A percentile compares a stretch with the other conserved stretches of the same genome.
phyloP scores from a whole-genome alignment of 2,329 filamentous ascomycete species.

The Penicillium sp. region DNA sequence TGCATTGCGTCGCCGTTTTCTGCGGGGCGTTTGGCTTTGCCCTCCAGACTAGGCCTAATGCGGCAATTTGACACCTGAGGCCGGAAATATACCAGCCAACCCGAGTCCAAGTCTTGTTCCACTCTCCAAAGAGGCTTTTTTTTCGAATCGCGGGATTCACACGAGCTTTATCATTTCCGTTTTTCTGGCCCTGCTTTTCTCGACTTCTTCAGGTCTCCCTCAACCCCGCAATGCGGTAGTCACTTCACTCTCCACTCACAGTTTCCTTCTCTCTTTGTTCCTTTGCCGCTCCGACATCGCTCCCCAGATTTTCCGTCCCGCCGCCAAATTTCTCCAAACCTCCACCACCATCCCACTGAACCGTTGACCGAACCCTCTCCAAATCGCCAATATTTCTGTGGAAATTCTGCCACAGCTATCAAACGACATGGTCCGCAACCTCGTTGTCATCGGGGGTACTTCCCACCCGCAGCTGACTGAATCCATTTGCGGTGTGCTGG shows the following conservation, averaged over 20 bases:
- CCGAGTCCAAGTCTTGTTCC: conserved; percentile 37
- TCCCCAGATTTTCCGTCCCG: conserved; percentile 34
- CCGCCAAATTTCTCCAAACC: conserved; percentile 15
- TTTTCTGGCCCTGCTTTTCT: conserved; percentile 25
- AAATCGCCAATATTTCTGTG: conserved; percentile 16
- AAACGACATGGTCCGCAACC: conserved; percentile 81
- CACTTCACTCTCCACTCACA: conserved; percentile 24
- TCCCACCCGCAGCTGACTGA: conserved; percentile 89
- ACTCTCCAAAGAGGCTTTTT: conserved; percentile 42
- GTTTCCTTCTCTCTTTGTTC: conserved; percentile 1
- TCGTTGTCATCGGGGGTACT: conserved; percentile 89
- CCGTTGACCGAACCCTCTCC: background rate
- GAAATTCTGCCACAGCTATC: conserved; percentile 11
- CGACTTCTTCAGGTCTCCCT: conserved; percentile 17
- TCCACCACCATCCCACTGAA: conserved; percentile 18
- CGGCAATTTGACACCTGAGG: conserved; percentile 33
- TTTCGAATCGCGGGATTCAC: conserved; percentile 40
- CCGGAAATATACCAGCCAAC: conserved; percentile 23
- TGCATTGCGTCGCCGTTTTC: conserved; percentile 17
- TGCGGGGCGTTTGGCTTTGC: conserved; percentile 28
- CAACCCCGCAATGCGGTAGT: conserved; percentile 41
- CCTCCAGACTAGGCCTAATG: conserved; percentile 29
- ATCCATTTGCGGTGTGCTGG: conserved; percentile 84
- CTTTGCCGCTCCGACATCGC: conserved; percentile 27
- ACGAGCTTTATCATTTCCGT: conserved; percentile 32